Conservation (phyloP, 257 asterid species). For the Henckelia pumila region DNA sequence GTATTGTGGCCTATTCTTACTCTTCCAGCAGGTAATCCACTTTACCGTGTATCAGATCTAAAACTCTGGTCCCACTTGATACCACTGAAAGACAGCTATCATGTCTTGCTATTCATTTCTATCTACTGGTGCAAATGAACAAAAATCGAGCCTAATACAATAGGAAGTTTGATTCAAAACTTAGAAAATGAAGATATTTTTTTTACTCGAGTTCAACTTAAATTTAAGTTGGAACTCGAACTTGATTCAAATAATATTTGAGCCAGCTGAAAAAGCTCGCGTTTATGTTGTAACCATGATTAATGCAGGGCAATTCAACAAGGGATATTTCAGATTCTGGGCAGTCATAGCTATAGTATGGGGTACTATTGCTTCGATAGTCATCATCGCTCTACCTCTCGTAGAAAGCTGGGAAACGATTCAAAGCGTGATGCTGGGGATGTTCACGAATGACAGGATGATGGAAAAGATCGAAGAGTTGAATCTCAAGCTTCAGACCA, state of each 20-base stretch:
- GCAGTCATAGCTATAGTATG: conserved; percentile 78
- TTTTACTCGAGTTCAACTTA: no score
- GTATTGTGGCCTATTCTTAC: conserved; percentile 83
- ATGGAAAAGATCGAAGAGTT: conserved; percentile 79
- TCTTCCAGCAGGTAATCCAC: conserved; percentile 69
- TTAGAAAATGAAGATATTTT: no score
- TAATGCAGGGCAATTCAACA: conserved; percentile 69
- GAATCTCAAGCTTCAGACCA: conserved; percentile 54
- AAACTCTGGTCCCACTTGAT: no score
- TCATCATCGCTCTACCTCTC: conserved; percentile 70
- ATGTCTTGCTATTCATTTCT: no score
- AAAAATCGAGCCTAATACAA: no score
- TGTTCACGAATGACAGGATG: conserved; percentile 81
- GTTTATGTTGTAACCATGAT: not conserved
- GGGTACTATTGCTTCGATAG: conserved; percentile 83
- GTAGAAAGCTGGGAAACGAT: conserved; percentile 80
- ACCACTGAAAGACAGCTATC: no score
- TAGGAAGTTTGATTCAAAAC: no score
- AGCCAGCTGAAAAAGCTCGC: no score
- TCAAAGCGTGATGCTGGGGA: conserved; percentile 53
- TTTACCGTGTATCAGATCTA: not conserved
- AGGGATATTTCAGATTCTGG: conserved; percentile 92
- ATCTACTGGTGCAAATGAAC: no score
- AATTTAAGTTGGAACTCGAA: no score
- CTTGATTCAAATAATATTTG: no score